phyloP scores from a whole-genome alignment of 1,284 basidiomycete genomes.

The Austroboletus olivaceoglutinosus region DNA sequence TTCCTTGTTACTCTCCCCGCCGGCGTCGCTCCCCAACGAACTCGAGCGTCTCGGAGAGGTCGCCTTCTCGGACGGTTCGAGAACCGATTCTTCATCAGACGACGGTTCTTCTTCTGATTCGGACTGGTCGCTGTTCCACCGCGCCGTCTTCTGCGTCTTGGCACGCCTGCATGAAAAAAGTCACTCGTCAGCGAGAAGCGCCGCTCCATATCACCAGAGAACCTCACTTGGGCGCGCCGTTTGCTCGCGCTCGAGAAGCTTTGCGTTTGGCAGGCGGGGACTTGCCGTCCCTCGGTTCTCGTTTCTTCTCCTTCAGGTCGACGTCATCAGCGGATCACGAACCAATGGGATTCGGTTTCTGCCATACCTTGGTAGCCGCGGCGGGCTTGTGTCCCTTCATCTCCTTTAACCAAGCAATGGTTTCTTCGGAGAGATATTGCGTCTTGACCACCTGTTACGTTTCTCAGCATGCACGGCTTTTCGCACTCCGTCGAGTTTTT shows the following conservation, averaged over 20 bases:
- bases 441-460: slow-evolving; percentile 56
- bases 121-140: slow-evolving; percentile 34
- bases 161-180: slow-evolving; percentile 30
- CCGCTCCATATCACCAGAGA: neutral
- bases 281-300: slow-evolving; percentile 34
- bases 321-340: slow-evolving; percentile 2
- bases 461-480: slow-evolving; percentile 5
- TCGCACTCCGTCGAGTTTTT: neutral
- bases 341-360: neutral
- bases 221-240: slow-evolving; percentile 44
- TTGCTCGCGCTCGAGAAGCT: slow-evolving; percentile 37
- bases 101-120: slow-evolving; percentile 36
- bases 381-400: slow-evolving; percentile 22
- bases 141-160: slow-evolving; percentile 33
- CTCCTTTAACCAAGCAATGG: slow-evolving; percentile 53
- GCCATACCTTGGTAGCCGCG: slow-evolving; percentile 19
- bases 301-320: slow-evolving; percentile 33
- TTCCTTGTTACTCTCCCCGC: slow-evolving; percentile 31
- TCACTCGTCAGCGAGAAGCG: slow-evolving; percentile 9
- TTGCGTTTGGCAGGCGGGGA: slow-evolving; percentile 42
- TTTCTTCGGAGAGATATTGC: slow-evolving; percentile 62
- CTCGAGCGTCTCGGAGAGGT: slow-evolving; percentile 28
- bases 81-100: slow-evolving; percentile 27
- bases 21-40: slow-evolving; percentile 27
- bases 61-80: slow-evolving; percentile 27